Evolutionary conservation across 345 rosid species (phyloP).

Genomic region (Arabidopsis arenosa): DNA sequence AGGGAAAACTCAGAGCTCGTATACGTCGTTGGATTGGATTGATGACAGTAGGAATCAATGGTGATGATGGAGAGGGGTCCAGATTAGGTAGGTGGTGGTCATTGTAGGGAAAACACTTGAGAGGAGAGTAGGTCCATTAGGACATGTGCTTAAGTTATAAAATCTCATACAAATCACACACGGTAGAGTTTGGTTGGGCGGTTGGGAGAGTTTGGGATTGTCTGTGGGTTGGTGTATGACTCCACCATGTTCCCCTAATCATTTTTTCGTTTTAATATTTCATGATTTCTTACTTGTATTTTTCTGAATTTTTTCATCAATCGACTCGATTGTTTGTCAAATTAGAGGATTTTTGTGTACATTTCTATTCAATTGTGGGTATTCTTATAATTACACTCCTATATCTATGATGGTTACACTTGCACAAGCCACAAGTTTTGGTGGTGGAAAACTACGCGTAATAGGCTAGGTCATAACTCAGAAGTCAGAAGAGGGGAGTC

Average conservation of each 20-base stretch:
- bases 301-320: neutral
- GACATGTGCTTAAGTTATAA: constrained; percentile 46
- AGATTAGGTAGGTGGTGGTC: constrained; percentile 46
- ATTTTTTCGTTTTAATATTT: constrained; percentile 11
- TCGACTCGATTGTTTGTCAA: constrained; percentile 8
- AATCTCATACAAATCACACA: constrained; percentile 45
- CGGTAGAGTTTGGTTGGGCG: constrained; percentile 44
- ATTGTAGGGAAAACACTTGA: constrained; percentile 43
- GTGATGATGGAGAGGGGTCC: constrained; percentile 45
- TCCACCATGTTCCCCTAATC: constrained; percentile 41
- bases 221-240: constrained; percentile 46
- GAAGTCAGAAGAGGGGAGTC: too few relatives aligned
- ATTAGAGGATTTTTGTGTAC: constrained; percentile 1
- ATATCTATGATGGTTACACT: constrained; percentile 9
- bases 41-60: constrained; percentile 34
- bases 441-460: neutral
- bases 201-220: constrained; percentile 44
- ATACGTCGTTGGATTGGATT: constrained; percentile 27
- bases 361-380: neutral
- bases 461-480: too few relatives aligned
- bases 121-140: constrained; percentile 45
- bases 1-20: neutral
- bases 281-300: constrained; percentile 9
- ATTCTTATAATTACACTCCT: neutral
- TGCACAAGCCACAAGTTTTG: neutral